Conservation (phyloP, 2,329 filamentous ascomycete species). For the Metarhizium album region DNA sequence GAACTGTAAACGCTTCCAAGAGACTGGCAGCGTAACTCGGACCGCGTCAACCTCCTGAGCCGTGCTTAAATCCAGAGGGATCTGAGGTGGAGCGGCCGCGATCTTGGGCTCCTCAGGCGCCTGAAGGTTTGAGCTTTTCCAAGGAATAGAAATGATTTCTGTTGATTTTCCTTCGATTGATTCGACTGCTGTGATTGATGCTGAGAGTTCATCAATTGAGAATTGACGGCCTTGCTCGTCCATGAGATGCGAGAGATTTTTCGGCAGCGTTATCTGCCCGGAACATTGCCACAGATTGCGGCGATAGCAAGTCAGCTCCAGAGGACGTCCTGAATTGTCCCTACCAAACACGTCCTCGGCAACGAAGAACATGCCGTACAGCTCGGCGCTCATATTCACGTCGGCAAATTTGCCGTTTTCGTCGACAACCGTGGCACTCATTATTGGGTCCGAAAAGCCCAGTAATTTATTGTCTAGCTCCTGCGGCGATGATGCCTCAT, state of each 20-base stretch:
- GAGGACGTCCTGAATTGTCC: slow-evolving; percentile 44
- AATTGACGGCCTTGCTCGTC: slow-evolving; percentile 69
- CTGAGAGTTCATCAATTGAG: slow-evolving; percentile 66
- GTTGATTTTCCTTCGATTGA: slow-evolving; percentile 86
- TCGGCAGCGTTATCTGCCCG: slow-evolving; percentile 72
- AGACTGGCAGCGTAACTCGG: slow-evolving; percentile 69
- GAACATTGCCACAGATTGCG: slow-evolving; percentile 93
- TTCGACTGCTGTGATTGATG: slow-evolving; percentile 76
- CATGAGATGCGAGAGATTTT: slow-evolving; percentile 55
- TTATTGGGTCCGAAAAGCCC: slow-evolving; percentile 56
- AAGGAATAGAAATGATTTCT: slow-evolving; percentile 92
- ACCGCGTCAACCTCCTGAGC: slow-evolving; percentile 67
- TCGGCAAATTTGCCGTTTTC: slow-evolving; percentile 53
- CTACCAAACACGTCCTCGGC: slow-evolving; percentile 69
- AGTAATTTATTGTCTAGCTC: slow-evolving; percentile 60
- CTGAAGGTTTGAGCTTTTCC: slow-evolving; percentile 66
- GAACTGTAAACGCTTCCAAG: slow-evolving; percentile 92
- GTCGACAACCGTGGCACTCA: slow-evolving; percentile 53
- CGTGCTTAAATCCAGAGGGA: slow-evolving; percentile 42
- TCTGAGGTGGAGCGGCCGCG: slow-evolving; percentile 39
- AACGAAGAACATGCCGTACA: slow-evolving; percentile 83
- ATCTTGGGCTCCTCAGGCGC: slow-evolving; percentile 38
- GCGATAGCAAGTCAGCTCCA: slow-evolving; percentile 89
- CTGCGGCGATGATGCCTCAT: slow-evolving; percentile 39
- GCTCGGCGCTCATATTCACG: slow-evolving; percentile 58